Evolutionary conservation across 2,329 filamentous ascomycete species (phyloP).

Genomic region (Microcera coccophila): DNA sequence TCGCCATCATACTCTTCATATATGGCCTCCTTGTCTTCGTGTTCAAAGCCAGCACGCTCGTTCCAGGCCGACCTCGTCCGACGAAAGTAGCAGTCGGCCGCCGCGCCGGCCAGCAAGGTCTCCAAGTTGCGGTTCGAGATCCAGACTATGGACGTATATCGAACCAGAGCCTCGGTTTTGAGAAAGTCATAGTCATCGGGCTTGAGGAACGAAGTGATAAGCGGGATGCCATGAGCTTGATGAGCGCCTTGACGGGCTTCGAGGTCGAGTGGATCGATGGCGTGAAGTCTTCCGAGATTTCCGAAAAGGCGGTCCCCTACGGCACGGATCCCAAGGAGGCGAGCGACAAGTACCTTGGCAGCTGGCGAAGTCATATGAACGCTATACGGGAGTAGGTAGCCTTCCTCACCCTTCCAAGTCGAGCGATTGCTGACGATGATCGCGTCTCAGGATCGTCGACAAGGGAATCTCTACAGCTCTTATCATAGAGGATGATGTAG

Average conservation of each 20-base stretch:
- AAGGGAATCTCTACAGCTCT: slow-evolving; percentile 34
- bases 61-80: not conserved
- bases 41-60: not conserved
- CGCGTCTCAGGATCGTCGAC: slow-evolving; percentile 28
- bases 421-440: not conserved
- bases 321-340: slow-evolving; percentile 25
- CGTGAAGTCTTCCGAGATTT: slow-evolving; percentile 35
- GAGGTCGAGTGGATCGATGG: slow-evolving; percentile 46
- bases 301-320: slow-evolving; percentile 35
- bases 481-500: slow-evolving; percentile 44
- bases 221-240: slow-evolving; percentile 45
- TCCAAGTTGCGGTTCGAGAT: not conserved
- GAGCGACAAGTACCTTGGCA: slow-evolving; percentile 36
- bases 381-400: slow-evolving; percentile 27
- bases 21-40: not conserved
- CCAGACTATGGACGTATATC: slow-evolving; percentile 8
- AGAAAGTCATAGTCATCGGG: slow-evolving; percentile 50
- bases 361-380: slow-evolving; percentile 41
- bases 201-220: slow-evolving; percentile 48
- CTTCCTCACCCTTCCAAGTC: not conserved
- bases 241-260: slow-evolving; percentile 43
- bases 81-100: not conserved
- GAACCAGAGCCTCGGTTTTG: slow-evolving; percentile 33
- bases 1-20: not conserved
- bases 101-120: not conserved